Evolutionary conservation across 176 grass and related monocot genomes (phyloP).

Genomic region (Coix lacrymajobi): DNA sequence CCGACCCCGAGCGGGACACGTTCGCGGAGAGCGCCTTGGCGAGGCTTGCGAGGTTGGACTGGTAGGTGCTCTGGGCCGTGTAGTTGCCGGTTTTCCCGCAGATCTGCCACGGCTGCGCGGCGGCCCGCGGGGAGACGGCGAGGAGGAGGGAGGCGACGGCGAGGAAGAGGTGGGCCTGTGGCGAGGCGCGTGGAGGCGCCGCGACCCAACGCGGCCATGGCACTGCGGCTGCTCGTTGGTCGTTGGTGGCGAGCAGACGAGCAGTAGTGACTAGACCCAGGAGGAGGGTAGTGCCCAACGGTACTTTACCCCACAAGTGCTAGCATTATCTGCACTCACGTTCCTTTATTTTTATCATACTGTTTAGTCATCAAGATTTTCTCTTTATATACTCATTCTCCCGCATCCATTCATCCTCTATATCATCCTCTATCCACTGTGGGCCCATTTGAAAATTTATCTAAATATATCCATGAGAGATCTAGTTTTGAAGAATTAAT

Average conservation of each 20-base stretch:
- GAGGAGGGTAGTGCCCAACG: too few relatives aligned
- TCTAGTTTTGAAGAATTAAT: too few relatives aligned
- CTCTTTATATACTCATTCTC: too few relatives aligned
- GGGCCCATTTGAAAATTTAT: too few relatives aligned
- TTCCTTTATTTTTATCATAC: too few relatives aligned
- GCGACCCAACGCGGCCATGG: not conserved
- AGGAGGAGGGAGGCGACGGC: not conserved
- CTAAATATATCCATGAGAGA: too few relatives aligned
- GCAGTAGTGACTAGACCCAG: too few relatives aligned
- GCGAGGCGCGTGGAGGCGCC: not conserved
- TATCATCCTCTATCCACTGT: too few relatives aligned
- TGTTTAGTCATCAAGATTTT: too few relatives aligned
- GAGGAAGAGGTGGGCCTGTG: not conserved
- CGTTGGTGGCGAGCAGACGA: not conserved
- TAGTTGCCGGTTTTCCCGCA: conserved; percentile 17
- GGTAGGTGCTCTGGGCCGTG: conserved; percentile 18
- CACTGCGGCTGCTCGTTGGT: not conserved
- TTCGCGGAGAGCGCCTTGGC: conserved; percentile 25
- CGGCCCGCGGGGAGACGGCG: not conserved
- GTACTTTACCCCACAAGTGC: too few relatives aligned
- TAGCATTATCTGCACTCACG: too few relatives aligned
- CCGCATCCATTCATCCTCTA: too few relatives aligned
- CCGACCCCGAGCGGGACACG: conserved; percentile 6
- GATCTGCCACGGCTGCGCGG: not conserved
- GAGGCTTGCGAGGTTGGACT: conserved; percentile 33